Percentiles rank a stretch among this genome's conserved stretches.
Evolutionary conservation across 495 filamentous ascomycete species (phyloP).

Genomic region (Xylaria grammica): DNA sequence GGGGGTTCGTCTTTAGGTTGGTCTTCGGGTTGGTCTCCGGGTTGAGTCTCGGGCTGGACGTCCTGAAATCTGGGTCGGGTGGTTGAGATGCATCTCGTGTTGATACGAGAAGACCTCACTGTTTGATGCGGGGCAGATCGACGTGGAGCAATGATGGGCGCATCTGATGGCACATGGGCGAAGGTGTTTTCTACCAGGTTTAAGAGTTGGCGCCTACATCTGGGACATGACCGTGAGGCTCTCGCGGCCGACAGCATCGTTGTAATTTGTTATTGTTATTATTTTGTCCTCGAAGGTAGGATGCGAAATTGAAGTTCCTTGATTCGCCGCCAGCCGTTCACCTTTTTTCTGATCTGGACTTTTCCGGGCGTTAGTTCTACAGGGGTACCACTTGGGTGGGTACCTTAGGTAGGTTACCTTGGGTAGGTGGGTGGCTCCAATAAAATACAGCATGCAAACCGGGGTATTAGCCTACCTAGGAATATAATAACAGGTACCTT

Average conservation of each 20-base stretch:
- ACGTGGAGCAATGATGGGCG: conserved; percentile 21
- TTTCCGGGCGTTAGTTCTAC: neutral
- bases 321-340: neutral
- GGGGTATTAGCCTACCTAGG: too few species aligned
- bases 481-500: too few species aligned
- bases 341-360: neutral
- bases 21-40: conserved; percentile 10
- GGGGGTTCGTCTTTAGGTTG: conserved; percentile 15
- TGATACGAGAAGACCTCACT: conserved; percentile 26
- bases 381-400: too few species aligned
- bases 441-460: too few species aligned
- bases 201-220: conserved; percentile 54
- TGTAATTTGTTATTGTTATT: neutral
- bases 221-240: conserved; percentile 51
- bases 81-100: conserved; percentile 46
- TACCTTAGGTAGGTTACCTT: too few species aligned
- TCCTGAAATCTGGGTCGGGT: conserved; percentile 36
- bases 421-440: too few species aligned
- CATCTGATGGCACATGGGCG: conserved; percentile 25
- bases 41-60: neutral
- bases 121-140: conserved; percentile 11
- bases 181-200: conserved; percentile 50
- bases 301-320: neutral
- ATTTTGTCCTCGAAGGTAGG: neutral
- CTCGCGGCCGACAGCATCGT: conserved; percentile 55